Base-by-base conservation (phyloP, 768 basidiomycete genomes). In the Fistulinella prunicolor region DNA sequence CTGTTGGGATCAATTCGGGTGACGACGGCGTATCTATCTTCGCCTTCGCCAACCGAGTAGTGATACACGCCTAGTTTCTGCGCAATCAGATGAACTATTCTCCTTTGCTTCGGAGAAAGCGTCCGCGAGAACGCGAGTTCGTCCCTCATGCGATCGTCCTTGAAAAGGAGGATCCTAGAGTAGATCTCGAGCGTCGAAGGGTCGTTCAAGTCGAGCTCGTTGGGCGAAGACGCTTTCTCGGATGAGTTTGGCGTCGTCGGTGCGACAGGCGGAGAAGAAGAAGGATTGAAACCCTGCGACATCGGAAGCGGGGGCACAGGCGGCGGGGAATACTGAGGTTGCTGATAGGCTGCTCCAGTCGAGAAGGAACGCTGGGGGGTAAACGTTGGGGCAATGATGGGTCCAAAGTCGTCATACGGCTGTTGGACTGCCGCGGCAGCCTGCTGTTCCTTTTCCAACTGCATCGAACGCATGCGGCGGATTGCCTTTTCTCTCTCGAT, bases 401-500 rank as follows among this genome's bases (percentile, higher is more conserved):
- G 71, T 12, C 86, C 82, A 64, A 85, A 92, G 47, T 90, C 89
- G 52, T 92, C 89, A 61, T 83, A 91, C 36, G 76, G 67, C 22
- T 75, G 74, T 0, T 69, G 70, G 62, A 19, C 51, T 0, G 40
- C 58, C 0, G 48, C 51, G 0, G 38, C 55, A 0, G 70, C 74
- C 26, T 61, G 65, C 50, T 85, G 81, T 62, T 93, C 90, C 68
- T 89, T 90, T 71, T 93, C 90, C 24, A 96, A 70, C 64, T 97
- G 94, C 82, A 96, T 95, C 38, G 90, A 94, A 57, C 91, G 85
- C 94, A 99, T 99, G 52, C 96, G 81, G 55, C 94, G 87, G 53
- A 99, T 83, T 2, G 96, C 96, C 76, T 99, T 99, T 75, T 98
- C 95, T 48, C 95, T 76, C 70, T 99, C 96, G 63, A 98, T 99